These are phyloP conservation scores for Biscogniauxia mediterranea DNA, from an alignment of 2,329 filamentous ascomycete genomes.

Conservation along the genomic window DNA sequence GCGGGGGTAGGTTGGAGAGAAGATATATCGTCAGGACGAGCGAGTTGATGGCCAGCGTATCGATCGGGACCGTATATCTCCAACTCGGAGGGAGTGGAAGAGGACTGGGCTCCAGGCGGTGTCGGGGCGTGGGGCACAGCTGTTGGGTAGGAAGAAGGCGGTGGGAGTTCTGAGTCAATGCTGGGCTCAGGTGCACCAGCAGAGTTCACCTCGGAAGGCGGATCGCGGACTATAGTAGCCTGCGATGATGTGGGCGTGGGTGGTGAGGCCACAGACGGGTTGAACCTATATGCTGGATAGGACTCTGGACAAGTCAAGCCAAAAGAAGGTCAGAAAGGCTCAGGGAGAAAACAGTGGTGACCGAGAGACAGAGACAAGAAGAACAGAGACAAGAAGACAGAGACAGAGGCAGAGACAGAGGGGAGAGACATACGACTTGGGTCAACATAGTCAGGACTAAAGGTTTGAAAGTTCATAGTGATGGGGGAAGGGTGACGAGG, in stretches of 20 bases:
- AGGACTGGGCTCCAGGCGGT: constrained; percentile 35
- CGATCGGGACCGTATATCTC: constrained; percentile 47
- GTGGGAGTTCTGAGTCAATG: constrained; percentile 25
- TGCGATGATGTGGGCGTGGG: constrained; percentile 25
- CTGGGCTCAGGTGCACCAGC: constrained; percentile 18
- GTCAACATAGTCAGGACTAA: constrained; percentile 18
- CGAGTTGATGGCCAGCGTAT: constrained; percentile 35
- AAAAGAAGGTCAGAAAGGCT: background rate
- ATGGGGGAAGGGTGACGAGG: constrained; percentile 3
- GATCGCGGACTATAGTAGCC: constrained; percentile 27
- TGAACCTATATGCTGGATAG: constrained; percentile 16
- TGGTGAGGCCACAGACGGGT: constrained; percentile 18
- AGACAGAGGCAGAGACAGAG: too few species aligned
- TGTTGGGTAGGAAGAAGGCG: constrained; percentile 37
- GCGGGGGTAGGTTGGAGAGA: constrained; percentile 19
- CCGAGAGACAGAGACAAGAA: constrained; percentile 9
- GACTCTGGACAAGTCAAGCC: constrained; percentile 14
- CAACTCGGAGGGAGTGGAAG: constrained; percentile 33
- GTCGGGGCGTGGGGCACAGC: constrained; percentile 38
- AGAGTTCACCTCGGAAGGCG: constrained; percentile 14
- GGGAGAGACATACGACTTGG: constrained; percentile 19
- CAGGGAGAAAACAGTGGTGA: constrained; percentile 6
- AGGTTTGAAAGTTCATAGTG: constrained; percentile 24
- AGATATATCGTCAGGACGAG: constrained; percentile 23
- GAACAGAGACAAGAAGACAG: too few species aligned